phyloP scores from a whole-genome alignment of 768 basidiomycete genomes.

The Paxillus rubicundulus region DNA sequence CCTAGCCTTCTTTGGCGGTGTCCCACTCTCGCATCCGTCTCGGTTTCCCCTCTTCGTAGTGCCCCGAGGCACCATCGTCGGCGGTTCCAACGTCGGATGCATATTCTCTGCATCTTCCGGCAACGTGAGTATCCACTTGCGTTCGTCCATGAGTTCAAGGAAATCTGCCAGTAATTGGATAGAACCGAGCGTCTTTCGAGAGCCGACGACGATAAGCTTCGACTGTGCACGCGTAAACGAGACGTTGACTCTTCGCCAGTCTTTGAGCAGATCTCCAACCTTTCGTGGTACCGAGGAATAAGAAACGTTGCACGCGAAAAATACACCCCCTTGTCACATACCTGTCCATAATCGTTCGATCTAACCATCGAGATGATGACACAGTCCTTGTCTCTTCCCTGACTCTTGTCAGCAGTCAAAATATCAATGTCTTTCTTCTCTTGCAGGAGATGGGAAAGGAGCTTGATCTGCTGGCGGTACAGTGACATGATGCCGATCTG shows the following conservation, averaged over 20 bases:
- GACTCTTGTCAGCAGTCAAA: conserved; percentile 89
- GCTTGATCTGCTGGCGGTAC: conserved; percentile 95
- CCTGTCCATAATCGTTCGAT: conserved; percentile 75
- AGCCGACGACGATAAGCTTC: conserved; percentile 91
- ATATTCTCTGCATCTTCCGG: conserved; percentile 49
- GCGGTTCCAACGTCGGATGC: conserved; percentile 40
- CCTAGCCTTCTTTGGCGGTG: conserved; percentile 37
- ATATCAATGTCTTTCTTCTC: conserved; percentile 66
- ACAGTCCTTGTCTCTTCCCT: conserved; percentile 95
- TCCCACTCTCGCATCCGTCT: conserved; percentile 7
- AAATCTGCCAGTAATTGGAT: conserved; percentile 69
- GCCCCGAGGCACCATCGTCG: background rate
- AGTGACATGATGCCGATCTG: conserved; percentile 89
- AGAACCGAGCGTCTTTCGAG: conserved; percentile 66
- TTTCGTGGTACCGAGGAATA: conserved; percentile 26
- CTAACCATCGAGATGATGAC: conserved; percentile 91
- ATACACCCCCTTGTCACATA: conserved; percentile 37
- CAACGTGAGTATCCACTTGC: conserved; percentile 68
- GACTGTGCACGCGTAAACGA: conserved; percentile 90
- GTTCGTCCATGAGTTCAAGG: conserved; percentile 69
- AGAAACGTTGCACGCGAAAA: background rate
- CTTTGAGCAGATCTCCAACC: conserved; percentile 91
- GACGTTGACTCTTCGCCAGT: conserved; percentile 97
- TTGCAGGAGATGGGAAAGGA: conserved; percentile 65
- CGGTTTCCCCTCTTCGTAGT: conserved; percentile 6